These are phyloP conservation scores for Fusarium transvaalense DNA, from an alignment of 2,329 filamentous ascomycete genomes.

Conservation along the genomic window DNA sequence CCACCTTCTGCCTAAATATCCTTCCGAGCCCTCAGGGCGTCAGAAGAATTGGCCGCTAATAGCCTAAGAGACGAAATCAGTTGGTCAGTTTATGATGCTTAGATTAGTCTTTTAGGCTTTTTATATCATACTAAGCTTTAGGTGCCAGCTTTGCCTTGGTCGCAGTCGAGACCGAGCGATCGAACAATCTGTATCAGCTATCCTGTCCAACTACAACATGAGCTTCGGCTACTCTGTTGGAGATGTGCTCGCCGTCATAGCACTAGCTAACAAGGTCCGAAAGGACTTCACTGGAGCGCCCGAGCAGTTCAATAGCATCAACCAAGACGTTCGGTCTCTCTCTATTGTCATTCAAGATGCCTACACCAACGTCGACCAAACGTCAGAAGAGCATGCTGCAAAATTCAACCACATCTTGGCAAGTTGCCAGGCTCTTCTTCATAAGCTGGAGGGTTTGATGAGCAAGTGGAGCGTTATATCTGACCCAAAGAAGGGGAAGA, in stretches of 20 bases:
- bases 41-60: no score
- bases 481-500: neutral
- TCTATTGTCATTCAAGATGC: neutral
- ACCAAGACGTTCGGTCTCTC: neutral
- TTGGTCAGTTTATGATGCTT: no score
- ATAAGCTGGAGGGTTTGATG: rapidly evolving
- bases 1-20: no score
- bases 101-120: no score
- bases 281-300: neutral
- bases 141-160: no score
- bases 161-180: no score
- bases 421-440: neutral
- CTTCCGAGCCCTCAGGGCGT: no score
- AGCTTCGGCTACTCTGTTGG: neutral
- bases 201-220: neutral
- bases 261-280: neutral
- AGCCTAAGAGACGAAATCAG: no score
- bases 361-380: neutral
- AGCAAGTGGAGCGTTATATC: rapidly evolving
- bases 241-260: neutral
- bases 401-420: neutral
- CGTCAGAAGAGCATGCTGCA: rapidly evolving
- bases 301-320: neutral
- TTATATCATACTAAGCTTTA: no score
- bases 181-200: no score